Conservation (phyloP, 805 yeast species). For the Starmerella etchellsii region DNA sequence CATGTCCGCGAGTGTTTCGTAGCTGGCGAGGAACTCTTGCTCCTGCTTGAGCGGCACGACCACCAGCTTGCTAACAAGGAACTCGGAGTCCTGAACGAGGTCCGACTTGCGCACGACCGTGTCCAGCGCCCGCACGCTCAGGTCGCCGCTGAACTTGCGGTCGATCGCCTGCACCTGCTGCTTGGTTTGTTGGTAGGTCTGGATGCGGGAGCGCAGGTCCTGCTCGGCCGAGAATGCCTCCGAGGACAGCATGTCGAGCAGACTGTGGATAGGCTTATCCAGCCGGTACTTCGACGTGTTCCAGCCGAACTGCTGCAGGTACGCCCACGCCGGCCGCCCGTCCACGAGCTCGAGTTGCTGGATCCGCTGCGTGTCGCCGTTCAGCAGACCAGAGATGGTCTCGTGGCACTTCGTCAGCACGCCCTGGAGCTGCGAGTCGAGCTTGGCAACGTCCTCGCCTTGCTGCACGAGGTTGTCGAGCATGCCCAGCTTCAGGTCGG, state of each 20-base stretch:
- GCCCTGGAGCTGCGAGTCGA: constrained; percentile 62
- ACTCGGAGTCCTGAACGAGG: constrained; percentile 75
- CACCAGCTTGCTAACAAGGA: constrained; percentile 69
- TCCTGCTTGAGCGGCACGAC: constrained; percentile 68
- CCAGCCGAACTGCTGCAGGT: constrained; percentile 72
- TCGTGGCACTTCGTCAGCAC: constrained; percentile 69
- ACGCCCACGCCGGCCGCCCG: constrained; percentile 44
- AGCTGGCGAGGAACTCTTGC: constrained; percentile 48
- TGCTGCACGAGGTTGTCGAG: constrained; percentile 82
- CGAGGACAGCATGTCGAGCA: constrained; percentile 53
- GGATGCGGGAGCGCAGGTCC: constrained; percentile 68
- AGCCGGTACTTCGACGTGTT: constrained; percentile 72
- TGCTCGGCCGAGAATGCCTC: constrained; percentile 76
- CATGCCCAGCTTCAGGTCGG: constrained; percentile 87
- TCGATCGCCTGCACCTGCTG: constrained; percentile 77
- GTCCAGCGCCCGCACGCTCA: constrained; percentile 80
- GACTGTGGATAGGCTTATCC: constrained; percentile 68
- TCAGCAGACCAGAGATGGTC: constrained; percentile 33
- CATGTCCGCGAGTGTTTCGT: constrained; percentile 65
- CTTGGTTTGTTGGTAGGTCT: constrained; percentile 68
- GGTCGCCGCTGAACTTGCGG: constrained; percentile 85
- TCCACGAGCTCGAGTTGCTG: constrained; percentile 41
- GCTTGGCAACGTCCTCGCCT: constrained; percentile 74
- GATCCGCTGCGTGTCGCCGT: constrained; percentile 32
- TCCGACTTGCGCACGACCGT: constrained; percentile 74